phyloP scores from a whole-genome alignment of 1,284 basidiomycete genomes.

The Ceratobasidium sp. region DNA sequence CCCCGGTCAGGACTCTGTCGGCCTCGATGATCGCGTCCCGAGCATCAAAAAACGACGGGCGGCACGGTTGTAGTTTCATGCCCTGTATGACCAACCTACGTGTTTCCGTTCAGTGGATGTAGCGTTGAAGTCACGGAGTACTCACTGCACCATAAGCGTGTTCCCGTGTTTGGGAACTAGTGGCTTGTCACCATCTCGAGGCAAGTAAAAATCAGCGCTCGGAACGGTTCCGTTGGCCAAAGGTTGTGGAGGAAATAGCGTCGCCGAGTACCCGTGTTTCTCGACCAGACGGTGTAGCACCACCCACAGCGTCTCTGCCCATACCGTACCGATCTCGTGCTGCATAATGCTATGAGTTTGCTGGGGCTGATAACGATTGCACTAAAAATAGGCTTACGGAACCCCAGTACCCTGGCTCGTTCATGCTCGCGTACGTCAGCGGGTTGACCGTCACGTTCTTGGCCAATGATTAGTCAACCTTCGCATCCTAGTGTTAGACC shows the following conservation, averaged over 20 bases:
- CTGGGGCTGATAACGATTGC: slow-evolving; percentile 11
- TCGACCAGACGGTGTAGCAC: slow-evolving; percentile 79
- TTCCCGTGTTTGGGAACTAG: slow-evolving; percentile 92
- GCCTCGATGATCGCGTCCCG: slow-evolving; percentile 94
- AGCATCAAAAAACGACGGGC: slow-evolving; percentile 91
- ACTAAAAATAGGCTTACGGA: slow-evolving; percentile 58
- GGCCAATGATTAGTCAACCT: not conserved
- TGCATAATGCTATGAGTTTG: slow-evolving; percentile 28
- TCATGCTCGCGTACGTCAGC: slow-evolving; percentile 92
- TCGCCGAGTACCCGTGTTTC: slow-evolving; percentile 83
- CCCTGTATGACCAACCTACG: slow-evolving; percentile 81
- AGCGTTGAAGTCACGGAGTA: slow-evolving; percentile 1
- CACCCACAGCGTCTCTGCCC: slow-evolving; percentile 96
- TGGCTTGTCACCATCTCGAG: slow-evolving; percentile 63
- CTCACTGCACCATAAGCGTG: slow-evolving; percentile 84
- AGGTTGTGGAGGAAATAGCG: slow-evolving; percentile 91
- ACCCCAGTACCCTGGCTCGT: slow-evolving; percentile 91
- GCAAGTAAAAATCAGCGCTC: slow-evolving; percentile 80
- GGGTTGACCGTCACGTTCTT: slow-evolving; percentile 75
- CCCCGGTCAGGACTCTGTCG: slow-evolving; percentile 88
- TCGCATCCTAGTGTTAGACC: not conserved
- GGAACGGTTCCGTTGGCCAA: slow-evolving; percentile 68
- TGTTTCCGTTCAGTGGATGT: not conserved
- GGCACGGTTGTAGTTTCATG: slow-evolving; percentile 96
- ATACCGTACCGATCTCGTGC: slow-evolving; percentile 93